A percentile compares a stretch with the other conserved stretches of the same genome.
Evolutionary conservation across 257 asterid species (phyloP).

Genomic region (Nicotiana tabacum): DNA sequence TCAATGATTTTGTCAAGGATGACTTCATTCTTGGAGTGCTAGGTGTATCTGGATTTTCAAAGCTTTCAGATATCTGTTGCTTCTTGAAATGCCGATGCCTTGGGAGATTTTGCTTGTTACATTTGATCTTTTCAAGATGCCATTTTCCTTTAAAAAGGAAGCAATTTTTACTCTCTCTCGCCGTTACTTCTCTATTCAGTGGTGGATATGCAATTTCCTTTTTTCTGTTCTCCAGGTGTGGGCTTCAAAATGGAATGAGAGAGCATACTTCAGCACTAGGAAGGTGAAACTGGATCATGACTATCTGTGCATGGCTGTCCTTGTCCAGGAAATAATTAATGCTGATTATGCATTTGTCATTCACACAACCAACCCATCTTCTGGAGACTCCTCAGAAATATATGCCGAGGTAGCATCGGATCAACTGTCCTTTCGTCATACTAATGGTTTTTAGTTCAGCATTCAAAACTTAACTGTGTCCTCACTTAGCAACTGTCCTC

Average conservation of each 20-base stretch:
- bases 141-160: background rate
- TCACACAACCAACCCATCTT: slow-evolving; percentile 96
- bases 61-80: background rate
- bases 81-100: background rate
- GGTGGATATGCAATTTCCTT: slow-evolving; percentile 7
- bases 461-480: background rate
- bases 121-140: background rate
- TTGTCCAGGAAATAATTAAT: slow-evolving; percentile 91
- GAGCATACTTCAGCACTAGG: slow-evolving; percentile 97
- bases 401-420: slow-evolving; percentile 75
- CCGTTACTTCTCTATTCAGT: background rate
- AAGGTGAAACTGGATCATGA: slow-evolving; percentile 93
- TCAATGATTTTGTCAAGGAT: background rate
- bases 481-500: slow-evolving; percentile 8
- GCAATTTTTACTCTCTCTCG: background rate
- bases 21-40: background rate
- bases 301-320: slow-evolving; percentile 98
- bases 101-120: background rate
- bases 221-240: slow-evolving; percentile 59
- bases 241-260: slow-evolving; percentile 99
- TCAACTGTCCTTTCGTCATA: background rate
- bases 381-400: slow-evolving; percentile 88
- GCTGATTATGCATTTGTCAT: slow-evolving; percentile 99
- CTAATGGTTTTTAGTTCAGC: background rate
- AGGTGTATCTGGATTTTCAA: background rate